Base-by-base conservation (phyloP, 2,329 filamentous ascomycete genomes). In the Blastomyces percursus region DNA sequence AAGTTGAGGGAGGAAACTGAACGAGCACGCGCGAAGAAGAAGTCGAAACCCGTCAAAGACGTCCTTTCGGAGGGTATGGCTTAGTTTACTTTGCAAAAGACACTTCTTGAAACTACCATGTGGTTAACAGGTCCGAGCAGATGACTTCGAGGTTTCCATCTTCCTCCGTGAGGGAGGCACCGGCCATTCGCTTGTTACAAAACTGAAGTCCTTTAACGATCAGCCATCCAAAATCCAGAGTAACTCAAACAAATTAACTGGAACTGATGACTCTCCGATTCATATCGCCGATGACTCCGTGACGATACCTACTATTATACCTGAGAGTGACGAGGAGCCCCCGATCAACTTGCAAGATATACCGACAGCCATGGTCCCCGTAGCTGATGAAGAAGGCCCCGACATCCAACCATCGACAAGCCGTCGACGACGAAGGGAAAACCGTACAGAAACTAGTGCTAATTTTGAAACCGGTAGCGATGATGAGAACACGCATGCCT, bases 131-230 rank as follows among this genome's bases (percentile, higher is more conserved):
- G 27, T n/a, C 16, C 24, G 21, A 51, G 61, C 69, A 94, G 93
- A 96, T 75, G 93, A 96, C 68, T 99, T 96, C 72, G 91, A 97
- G 72, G 91, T 96, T 16, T 90, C 91, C 46, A 89, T 99, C 67
- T 97, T 96, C 76, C 80, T 99, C 67, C 95, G 90, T 55, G 90
- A 96, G 74, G 89, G 88, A 8, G 86, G 84, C 60, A 92, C 88
- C 2, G 85, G 91, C 16, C 94, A 97, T 78, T 89, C 91, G 42
- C 79, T 99, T 46, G 82, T 97, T 63, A 88, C 86, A 62, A 96
- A 94, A 74, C 86, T 90, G 69, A 96, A 96, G 76, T 82, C 84
- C 21, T 91, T 91, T 67, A 81, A 83, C 63, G 82, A 86, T 57
- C 74, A 77, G 0, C 79, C 81, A 62, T 76, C 76, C 1, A 80